Evolutionary conservation across 2,329 filamentous ascomycete genomes (phyloP), one percentile per base, ranked within the genome.

Genomic region (Claviceps digitariae): DNA sequence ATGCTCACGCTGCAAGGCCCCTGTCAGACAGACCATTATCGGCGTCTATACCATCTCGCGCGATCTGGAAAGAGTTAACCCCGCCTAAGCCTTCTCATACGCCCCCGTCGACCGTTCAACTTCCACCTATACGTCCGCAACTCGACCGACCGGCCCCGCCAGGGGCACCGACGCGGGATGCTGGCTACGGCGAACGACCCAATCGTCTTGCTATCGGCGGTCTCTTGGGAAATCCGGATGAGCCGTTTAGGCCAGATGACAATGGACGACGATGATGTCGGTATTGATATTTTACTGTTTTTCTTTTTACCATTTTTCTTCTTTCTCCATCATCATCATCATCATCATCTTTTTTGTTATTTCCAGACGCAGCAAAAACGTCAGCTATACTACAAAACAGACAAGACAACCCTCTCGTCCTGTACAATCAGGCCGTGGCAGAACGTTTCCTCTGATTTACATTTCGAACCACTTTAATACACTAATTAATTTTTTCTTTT

Each of bases 191-290:
- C 54, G 77, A 79, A 53, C 72, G 77, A 29, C 67, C 72, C 20
- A 66, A 72, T 40, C 74, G 81, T 17, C 75, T 83, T 49, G 79
- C 81, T 59, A 83, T 84, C 56, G 77, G 74, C 12, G 80, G 79
- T 2, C 71, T 81, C 61, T 78, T 86, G 61, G 81, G 81, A 58
- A 78, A 73, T 65, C 74, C 76, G 25, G 75, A 75, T 59, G 71
- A 57, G 40, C 64, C 58, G 48, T 64, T 57, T 56, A 60, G 59
- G 49, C 56, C 59, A 29, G 59, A 57, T 6, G 48, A 52, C 6
- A 25, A 48, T n/a, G 44, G 40, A 7, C 43, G 46, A 34, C 45
- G 50, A 40, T 48, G 45, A 44, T 34, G 13, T 27, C 29, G 23
- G 13, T 13, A n/a, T 25, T n/a, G n/a, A n/a, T n/a, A n/a, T n/a